phyloP scores from a whole-genome alignment of 371 early-diverging fungal genomes.

The Capillidium heterosporum region DNA sequence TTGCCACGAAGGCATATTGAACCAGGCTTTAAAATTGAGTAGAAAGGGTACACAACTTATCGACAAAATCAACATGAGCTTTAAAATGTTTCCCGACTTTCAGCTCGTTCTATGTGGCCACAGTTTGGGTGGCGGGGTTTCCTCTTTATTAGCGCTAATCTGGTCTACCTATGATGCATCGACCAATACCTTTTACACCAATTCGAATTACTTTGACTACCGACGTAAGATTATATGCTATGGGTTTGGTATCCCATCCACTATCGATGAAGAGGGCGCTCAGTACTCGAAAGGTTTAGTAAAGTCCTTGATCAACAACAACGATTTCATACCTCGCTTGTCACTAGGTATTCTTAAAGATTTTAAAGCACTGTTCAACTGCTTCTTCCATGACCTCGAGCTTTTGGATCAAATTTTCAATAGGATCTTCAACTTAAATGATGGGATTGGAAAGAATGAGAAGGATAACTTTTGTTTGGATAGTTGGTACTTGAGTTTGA shows the following conservation, averaged over 20 bases:
- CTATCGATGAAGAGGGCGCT: conserved; percentile 41
- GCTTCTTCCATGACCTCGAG: conserved; percentile 36
- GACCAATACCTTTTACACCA: too few relatives aligned
- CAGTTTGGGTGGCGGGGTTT: conserved; percentile 65
- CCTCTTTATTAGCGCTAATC: conserved; percentile 38
- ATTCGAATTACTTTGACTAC: too few relatives aligned
- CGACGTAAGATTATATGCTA: conserved; percentile 61
- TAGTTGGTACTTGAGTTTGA: conserved; percentile 61
- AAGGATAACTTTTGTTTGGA: conserved; percentile 6
- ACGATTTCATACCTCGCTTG: conserved; percentile 50
- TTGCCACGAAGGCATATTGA: conserved; percentile 62
- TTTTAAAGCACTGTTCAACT: conserved; percentile 49
- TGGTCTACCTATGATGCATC: conserved; percentile 48
- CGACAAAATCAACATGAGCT: too few relatives aligned
- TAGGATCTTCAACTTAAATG: conserved; percentile 27
- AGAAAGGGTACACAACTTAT: conserved; percentile 35
- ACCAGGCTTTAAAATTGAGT: conserved; percentile 40
- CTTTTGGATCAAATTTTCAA: conserved; percentile 49
- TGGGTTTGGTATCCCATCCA: conserved; percentile 54
- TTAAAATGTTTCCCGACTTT: conserved; percentile 52
- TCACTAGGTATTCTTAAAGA: conserved; percentile 53
- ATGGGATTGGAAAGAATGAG: conserved; percentile 10
- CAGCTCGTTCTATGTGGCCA: conserved; percentile 66
- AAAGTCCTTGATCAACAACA: conserved; percentile 49
- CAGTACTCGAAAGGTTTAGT: conserved; percentile 46